Conservation (phyloP, 2,329 filamentous ascomycete genomes). For the Simplicillium sp. region DNA sequence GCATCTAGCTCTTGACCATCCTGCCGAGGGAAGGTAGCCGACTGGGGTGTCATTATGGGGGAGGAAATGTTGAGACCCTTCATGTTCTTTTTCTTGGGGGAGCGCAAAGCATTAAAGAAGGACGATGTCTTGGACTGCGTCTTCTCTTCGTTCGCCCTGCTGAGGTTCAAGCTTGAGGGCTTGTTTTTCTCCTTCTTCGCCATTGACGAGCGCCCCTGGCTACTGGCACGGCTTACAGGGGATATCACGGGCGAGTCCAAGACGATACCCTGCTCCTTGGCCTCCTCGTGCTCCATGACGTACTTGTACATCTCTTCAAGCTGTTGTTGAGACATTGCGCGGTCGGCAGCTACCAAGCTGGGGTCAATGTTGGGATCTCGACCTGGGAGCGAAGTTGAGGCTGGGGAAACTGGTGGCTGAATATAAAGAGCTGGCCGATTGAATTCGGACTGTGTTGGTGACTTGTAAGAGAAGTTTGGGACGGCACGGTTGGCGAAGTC, state of each 20-base stretch:
- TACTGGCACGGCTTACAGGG: not conserved
- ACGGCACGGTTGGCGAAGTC: slow-evolving; percentile 19
- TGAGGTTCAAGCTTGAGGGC: slow-evolving; percentile 40
- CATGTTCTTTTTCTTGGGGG: slow-evolving; percentile 43
- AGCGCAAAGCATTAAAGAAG: slow-evolving; percentile 51
- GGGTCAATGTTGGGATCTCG: slow-evolving; percentile 68
- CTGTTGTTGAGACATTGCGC: slow-evolving; percentile 66
- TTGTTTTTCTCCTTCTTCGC: slow-evolving; percentile 38
- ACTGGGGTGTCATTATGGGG: slow-evolving; percentile 55
- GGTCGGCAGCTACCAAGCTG: slow-evolving; percentile 64
- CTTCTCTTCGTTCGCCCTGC: slow-evolving; percentile 33
- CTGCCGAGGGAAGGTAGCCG: slow-evolving; percentile 46
- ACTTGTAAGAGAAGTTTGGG: slow-evolving; percentile 43
- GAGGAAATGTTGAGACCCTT: slow-evolving; percentile 52
- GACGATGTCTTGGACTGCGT: slow-evolving; percentile 48
- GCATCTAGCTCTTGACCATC: slow-evolving; percentile 47
- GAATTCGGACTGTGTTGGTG: slow-evolving; percentile 26
- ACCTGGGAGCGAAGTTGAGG: slow-evolving; percentile 42
- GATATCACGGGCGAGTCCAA: slow-evolving; percentile 31
- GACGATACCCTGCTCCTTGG: slow-evolving; percentile 46
- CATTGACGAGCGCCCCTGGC: slow-evolving; percentile 17
- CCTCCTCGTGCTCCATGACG: slow-evolving; percentile 80
- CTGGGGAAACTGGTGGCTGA: slow-evolving; percentile 24
- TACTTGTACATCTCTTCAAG: slow-evolving; percentile 86
- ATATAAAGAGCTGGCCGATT: slow-evolving; percentile 11